Conservation (phyloP, 108 stramenopile genomes). For the Epithemia pelagica region DNA sequence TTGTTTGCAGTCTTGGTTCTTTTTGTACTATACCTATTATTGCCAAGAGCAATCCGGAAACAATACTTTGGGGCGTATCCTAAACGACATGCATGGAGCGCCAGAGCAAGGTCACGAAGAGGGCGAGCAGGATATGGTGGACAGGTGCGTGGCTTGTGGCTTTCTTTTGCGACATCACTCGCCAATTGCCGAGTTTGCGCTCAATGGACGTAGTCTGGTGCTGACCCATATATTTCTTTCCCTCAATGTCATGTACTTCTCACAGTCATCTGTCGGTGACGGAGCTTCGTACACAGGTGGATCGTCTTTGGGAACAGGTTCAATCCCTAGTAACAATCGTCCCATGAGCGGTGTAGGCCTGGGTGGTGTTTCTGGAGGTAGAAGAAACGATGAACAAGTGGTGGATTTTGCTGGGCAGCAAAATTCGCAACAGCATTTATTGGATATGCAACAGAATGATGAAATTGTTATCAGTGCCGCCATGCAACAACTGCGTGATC, state of each 20-base stretch:
- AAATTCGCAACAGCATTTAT: not conserved
- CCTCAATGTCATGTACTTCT: not conserved
- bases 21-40: conserved; percentile 64
- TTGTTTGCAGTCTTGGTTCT: conserved; percentile 41
- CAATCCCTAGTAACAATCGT: not conserved
- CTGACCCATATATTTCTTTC: not conserved
- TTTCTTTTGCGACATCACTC: too few species aligned
- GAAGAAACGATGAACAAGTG: conserved; percentile 2
- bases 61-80: conserved; percentile 80
- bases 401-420: conserved; percentile 1
- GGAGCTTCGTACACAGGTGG: conserved; percentile 1
- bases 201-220: not conserved
- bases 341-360: not conserved
- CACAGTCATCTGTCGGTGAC: not conserved
- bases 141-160: conserved; percentile 1
- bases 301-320: conserved; percentile 1
- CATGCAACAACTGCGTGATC: conserved; percentile 82
- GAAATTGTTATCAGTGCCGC: conserved; percentile 74
- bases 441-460: conserved; percentile 38
- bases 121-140: conserved; percentile 5
- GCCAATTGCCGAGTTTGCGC: not conserved
- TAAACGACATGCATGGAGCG: conserved; percentile 80
- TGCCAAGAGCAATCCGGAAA: conserved; percentile 64
- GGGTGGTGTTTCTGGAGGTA: not conserved
- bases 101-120: conserved; percentile 32